Evolutionary conservation across 129 eudicot species (phyloP).

Genomic region (Chrysanthemum lavandulifolium): DNA sequence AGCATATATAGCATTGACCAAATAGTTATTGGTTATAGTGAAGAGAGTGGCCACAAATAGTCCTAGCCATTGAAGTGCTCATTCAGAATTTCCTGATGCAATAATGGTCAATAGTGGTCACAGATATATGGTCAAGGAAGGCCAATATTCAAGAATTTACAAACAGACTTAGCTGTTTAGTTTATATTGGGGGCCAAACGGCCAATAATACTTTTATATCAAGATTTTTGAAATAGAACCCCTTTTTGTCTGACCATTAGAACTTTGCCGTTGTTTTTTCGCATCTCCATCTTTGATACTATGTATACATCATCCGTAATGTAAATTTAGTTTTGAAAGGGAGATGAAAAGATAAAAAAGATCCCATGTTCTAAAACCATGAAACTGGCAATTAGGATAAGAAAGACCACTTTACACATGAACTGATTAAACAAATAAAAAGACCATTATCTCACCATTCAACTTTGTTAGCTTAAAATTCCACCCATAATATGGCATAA

Average conservation of each 20-base stretch:
- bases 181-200: neutral
- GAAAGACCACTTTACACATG: slow-evolving; percentile 10
- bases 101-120: no score
- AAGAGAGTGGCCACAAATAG: no score
- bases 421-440: slow-evolving; percentile 1
- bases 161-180: neutral
- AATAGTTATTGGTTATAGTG: no score
- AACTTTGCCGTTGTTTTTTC: neutral
- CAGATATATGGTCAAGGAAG: no score
- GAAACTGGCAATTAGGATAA: neutral
- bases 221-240: no score
- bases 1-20: no score
- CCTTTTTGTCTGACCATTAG: neutral
- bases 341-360: neutral
- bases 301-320: neutral
- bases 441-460: slow-evolving; percentile 2
- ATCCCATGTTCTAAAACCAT: slow-evolving; percentile 3
- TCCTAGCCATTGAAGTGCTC: no score
- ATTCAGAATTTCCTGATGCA: no score
- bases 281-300: no score
- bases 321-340: neutral
- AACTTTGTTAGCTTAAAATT: neutral
- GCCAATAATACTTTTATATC: neutral
- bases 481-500: no score
- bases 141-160: neutral